phyloP scores from a whole-genome alignment of 1,284 basidiomycete genomes.

The Rhodotorula sp. region DNA sequence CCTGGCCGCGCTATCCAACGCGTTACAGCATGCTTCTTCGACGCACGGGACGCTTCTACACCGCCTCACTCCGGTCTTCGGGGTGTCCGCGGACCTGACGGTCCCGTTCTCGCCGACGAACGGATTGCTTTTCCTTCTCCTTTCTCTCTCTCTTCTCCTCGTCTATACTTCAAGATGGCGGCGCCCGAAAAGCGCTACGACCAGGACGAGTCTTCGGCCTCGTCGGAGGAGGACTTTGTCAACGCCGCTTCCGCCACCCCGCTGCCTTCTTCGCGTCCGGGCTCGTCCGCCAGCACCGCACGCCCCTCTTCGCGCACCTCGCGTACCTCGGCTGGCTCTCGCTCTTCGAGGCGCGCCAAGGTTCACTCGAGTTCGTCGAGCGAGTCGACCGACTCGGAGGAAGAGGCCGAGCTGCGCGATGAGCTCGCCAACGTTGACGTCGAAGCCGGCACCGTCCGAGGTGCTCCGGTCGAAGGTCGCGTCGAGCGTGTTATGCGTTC shows the following conservation, averaged over 20 bases:
- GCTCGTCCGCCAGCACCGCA: background rate
- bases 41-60: too few species aligned
- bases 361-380: background rate
- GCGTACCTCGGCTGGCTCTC: background rate
- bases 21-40: background rate
- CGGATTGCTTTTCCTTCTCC: too few species aligned
- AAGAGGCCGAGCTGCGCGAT: constrained; percentile 13
- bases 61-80: background rate
- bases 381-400: constrained; percentile 25
- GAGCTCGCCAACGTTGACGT: constrained; percentile 12
- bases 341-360: background rate
- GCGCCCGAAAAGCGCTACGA: constrained; percentile 31
- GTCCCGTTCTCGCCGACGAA: background rate
- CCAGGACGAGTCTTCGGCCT: constrained; percentile 13
- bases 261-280: constrained; percentile 10
- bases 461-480: constrained; percentile 9
- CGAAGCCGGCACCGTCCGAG: constrained; percentile 22
- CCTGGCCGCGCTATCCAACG: background rate
- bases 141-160: background rate
- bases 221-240: constrained; percentile 26
- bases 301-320: constrained; percentile 2
- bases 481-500: constrained; percentile 13
- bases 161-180: background rate
- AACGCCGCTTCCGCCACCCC: constrained; percentile 3
- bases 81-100: background rate